A percentile compares a stretch with the other conserved stretches of the same genome.
Evolutionary conservation across 2,329 filamentous ascomycete species (phyloP).

Genomic region (Ophiostoma sp.): DNA sequence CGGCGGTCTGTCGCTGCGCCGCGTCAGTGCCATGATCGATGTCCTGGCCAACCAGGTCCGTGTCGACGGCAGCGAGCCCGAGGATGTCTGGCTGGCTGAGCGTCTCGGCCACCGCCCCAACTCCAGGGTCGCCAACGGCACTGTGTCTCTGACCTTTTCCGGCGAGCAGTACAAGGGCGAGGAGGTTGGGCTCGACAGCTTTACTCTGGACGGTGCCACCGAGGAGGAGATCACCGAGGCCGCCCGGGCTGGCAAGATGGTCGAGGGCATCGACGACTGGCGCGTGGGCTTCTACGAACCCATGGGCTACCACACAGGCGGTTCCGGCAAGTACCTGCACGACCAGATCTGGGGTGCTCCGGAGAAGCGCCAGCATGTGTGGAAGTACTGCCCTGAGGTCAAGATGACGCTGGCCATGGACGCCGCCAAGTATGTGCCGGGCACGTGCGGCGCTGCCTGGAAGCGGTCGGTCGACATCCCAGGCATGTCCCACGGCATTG

Average conservation of each 20-base stretch:
- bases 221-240: slow-evolving; percentile 31
- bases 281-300: slow-evolving; percentile 51
- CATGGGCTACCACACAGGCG: slow-evolving; percentile 55
- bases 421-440: slow-evolving; percentile 46
- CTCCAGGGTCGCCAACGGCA: slow-evolving; percentile 48
- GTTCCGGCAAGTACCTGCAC: slow-evolving; percentile 44
- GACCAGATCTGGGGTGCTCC: slow-evolving; percentile 46
- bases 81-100: slow-evolving; percentile 54
- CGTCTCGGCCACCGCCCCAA: slow-evolving; percentile 47
- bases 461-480: slow-evolving; percentile 36
- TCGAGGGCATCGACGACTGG: slow-evolving; percentile 46
- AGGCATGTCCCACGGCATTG: slow-evolving; percentile 25
- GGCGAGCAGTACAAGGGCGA: slow-evolving; percentile 45
- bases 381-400: slow-evolving; percentile 54
- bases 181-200: slow-evolving; percentile 27
- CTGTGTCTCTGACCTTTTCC: slow-evolving; percentile 45
- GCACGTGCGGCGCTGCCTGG: slow-evolving; percentile 43
- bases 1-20: slow-evolving; percentile 48
- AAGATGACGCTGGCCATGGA: slow-evolving; percentile 56
- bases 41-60: slow-evolving; percentile 46
- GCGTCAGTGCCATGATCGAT: slow-evolving; percentile 50
- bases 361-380: slow-evolving; percentile 46
- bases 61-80: slow-evolving; percentile 42
- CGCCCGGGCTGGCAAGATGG: slow-evolving; percentile 33
- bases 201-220: slow-evolving; percentile 28